A percentile compares a stretch with the other conserved stretches of the same genome.
phyloP scores from a whole-genome alignment of 1,139 yeast species.

The Candida sanyaensis region DNA sequence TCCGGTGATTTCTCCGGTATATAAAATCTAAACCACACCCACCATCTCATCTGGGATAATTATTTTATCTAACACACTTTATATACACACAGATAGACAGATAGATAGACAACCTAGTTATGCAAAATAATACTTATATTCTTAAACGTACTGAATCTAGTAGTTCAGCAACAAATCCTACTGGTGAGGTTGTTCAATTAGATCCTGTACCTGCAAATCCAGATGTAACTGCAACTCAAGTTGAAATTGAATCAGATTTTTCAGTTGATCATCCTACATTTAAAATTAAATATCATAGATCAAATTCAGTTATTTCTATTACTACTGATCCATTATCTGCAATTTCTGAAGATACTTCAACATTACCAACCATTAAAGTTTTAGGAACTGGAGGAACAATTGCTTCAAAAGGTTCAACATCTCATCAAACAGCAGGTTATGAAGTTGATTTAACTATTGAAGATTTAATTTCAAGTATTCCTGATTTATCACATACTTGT shows the following conservation, averaged over 20 bases:
- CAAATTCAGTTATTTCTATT: conserved; percentile 16
- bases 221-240: neutral
- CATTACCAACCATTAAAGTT: conserved; percentile 51
- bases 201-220: neutral
- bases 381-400: conserved; percentile 77
- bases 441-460: conserved; percentile 67
- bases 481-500: conserved; percentile 60
- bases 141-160: neutral
- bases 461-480: conserved; percentile 57
- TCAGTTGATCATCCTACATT: conserved; percentile 8
- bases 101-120: no score
- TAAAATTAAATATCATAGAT: conserved; percentile 17
- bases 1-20: no score
- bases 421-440: conserved; percentile 68
- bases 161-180: neutral
- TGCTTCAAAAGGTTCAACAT: conserved; percentile 60
- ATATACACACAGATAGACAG: no score
- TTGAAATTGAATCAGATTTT: conserved; percentile 4
- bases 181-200: neutral
- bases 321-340: neutral
- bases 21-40: neutral
- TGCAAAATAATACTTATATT: neutral
- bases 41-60: no score
- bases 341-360: conserved; percentile 10
- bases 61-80: no score